These are phyloP conservation scores for Torulaspora pretoriensis DNA, from an alignment of 1,139 yeast genomes.

Conservation along the genomic window DNA sequence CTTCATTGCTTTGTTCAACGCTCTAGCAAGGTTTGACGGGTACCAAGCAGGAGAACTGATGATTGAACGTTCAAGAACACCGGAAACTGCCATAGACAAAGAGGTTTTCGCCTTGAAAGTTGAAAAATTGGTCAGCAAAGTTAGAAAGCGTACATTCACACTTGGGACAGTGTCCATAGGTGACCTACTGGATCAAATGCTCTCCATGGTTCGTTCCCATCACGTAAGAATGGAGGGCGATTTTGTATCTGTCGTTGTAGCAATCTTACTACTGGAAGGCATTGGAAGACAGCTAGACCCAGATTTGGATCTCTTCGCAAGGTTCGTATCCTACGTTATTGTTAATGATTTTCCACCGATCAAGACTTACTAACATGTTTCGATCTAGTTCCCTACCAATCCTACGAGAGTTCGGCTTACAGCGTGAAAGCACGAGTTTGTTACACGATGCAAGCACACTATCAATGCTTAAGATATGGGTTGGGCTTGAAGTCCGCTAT, in stretches of 20 bases:
- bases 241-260: slow-evolving; percentile 88
- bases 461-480: slow-evolving; percentile 87
- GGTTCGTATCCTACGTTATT: slow-evolving; percentile 68
- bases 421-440: slow-evolving; percentile 57
- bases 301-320: slow-evolving; percentile 85
- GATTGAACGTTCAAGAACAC: slow-evolving; percentile 92
- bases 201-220: slow-evolving; percentile 85
- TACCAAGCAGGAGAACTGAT: slow-evolving; percentile 90
- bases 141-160: slow-evolving; percentile 85
- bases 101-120: slow-evolving; percentile 86
- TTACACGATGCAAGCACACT: slow-evolving; percentile 56
- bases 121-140: slow-evolving; percentile 72
- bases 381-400: slow-evolving; percentile 74
- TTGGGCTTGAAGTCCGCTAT: slow-evolving; percentile 83
- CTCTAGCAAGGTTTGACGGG: slow-evolving; percentile 89
- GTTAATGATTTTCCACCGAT: slow-evolving; percentile 53
- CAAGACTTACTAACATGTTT: slow-evolving; percentile 12
- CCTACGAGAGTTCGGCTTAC: slow-evolving; percentile 71
- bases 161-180: slow-evolving; percentile 91
- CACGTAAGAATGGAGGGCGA: slow-evolving; percentile 98
- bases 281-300: slow-evolving; percentile 94
- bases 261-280: slow-evolving; percentile 85
- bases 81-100: slow-evolving; percentile 80
- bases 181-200: slow-evolving; percentile 79
- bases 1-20: slow-evolving; percentile 83